Evolutionary conservation across 2,329 filamentous ascomycete species (phyloP).

Genomic region (Fusarium nisikadoi): DNA sequence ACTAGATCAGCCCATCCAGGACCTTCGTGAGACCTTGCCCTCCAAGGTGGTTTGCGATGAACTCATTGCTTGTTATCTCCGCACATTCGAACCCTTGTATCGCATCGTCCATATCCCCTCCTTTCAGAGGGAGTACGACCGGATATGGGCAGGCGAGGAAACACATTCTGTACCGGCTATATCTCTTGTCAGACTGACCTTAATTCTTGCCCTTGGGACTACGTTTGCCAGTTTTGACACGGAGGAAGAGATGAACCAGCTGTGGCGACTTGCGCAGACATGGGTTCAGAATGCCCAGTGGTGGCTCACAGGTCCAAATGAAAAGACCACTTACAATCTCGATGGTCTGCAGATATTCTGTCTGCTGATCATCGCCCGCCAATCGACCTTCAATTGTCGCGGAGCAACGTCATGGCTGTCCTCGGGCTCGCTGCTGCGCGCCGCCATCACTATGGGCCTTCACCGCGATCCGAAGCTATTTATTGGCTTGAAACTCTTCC

Average conservation of each 20-base stretch:
- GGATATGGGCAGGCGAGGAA: constrained; percentile 29
- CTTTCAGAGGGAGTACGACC: constrained; percentile 39
- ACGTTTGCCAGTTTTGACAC: constrained; percentile 30
- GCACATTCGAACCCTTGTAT: constrained; percentile 43
- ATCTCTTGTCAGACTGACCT: constrained; percentile 36
- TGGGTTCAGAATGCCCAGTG: constrained; percentile 45
- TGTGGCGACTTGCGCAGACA: constrained; percentile 34
- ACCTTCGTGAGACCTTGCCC: constrained; percentile 35
- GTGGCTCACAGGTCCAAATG: constrained; percentile 42
- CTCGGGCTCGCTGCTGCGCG: constrained; percentile 37
- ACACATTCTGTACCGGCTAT: constrained; percentile 10
- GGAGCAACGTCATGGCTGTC: constrained; percentile 44
- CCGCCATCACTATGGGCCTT: constrained; percentile 43
- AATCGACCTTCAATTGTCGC: constrained; percentile 42
- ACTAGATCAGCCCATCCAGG: constrained; percentile 33
- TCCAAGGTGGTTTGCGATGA: constrained; percentile 30
- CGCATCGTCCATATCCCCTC: constrained; percentile 41
- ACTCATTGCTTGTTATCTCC: constrained; percentile 40
- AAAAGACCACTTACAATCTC: constrained; percentile 41
- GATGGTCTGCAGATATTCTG: constrained; percentile 42
- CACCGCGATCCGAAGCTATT: constrained; percentile 41
- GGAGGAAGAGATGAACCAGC: constrained; percentile 25
- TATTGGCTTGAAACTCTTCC: constrained; percentile 28
- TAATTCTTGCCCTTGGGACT: constrained; percentile 40
- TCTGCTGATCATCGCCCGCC: constrained; percentile 38